Percentiles rank a stretch among this genome's conserved stretches.
Conservation (phyloP, 2,329 filamentous ascomycete genomes). For the Aschersonia sp. region DNA sequence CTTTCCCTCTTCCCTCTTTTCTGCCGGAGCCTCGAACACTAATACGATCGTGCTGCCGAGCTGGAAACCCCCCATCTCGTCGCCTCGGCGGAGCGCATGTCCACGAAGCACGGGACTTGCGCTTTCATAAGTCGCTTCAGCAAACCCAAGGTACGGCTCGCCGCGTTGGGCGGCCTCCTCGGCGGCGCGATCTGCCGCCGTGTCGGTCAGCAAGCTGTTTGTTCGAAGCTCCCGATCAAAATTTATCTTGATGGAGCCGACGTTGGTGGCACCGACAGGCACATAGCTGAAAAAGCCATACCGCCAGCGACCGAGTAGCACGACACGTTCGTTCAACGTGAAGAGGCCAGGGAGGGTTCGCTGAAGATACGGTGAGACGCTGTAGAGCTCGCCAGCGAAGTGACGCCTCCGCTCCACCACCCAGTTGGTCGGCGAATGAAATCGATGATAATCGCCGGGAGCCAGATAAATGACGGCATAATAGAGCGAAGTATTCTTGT, state of each 20-base stretch:
- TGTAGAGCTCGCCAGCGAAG: constrained; percentile 92
- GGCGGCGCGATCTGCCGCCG: constrained; percentile 73
- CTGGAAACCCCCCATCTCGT: constrained; percentile 98
- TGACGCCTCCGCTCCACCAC: constrained; percentile 90
- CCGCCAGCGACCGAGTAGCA: constrained; percentile 84
- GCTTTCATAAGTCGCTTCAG: constrained; percentile 74
- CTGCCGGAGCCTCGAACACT: constrained; percentile 82
- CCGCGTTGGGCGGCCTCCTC: constrained; percentile 62
- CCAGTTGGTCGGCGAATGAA: constrained; percentile 92
- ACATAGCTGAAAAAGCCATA: constrained; percentile 97
- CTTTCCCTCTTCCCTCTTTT: constrained; percentile 34
- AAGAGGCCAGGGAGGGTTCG: constrained; percentile 86
- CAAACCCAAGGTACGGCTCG: constrained; percentile 78
- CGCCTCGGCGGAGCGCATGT: constrained; percentile 69
- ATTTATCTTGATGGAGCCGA: constrained; percentile 92
- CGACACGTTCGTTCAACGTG: constrained; percentile 90
- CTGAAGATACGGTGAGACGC: constrained; percentile 88
- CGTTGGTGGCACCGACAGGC: constrained; percentile 92
- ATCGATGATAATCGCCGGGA: constrained; percentile 94
- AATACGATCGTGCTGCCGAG: constrained; percentile 89
- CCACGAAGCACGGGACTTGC: constrained; percentile 69
- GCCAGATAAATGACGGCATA: constrained; percentile 94
- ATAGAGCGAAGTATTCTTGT: constrained; percentile 61
- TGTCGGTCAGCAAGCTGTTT: constrained; percentile 85
- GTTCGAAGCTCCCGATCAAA: constrained; percentile 91